Conservation (phyloP, 2,329 filamentous ascomycete genomes). For the Stemphylium vesicarium region DNA sequence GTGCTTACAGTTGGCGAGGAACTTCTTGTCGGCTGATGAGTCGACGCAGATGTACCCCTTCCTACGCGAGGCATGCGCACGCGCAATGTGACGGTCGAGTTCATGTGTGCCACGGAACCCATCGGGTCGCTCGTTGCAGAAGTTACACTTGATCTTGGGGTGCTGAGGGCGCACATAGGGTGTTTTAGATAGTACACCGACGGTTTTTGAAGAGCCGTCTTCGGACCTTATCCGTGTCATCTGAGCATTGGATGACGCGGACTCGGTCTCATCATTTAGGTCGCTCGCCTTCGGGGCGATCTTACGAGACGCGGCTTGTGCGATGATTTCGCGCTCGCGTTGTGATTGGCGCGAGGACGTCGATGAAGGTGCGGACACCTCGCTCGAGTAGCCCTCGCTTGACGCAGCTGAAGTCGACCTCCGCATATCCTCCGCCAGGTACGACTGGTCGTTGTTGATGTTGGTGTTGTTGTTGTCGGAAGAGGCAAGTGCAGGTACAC, state of each 20-base stretch:
- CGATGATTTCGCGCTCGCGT: constrained; percentile 57
- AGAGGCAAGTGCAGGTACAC: constrained; percentile 44
- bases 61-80: constrained; percentile 67
- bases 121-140: constrained; percentile 74
- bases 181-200: constrained; percentile 58
- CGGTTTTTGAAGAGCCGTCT: constrained; percentile 62
- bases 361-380: constrained; percentile 53
- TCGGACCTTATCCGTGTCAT: constrained; percentile 60
- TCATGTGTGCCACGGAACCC: constrained; percentile 90
- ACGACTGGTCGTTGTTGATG: constrained; percentile 30
- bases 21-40: constrained; percentile 63
- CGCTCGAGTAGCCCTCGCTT: constrained; percentile 50
- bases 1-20: constrained; percentile 82
- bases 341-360: constrained; percentile 55
- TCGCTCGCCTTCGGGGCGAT: constrained; percentile 56
- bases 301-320: constrained; percentile 55
- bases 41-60: constrained; percentile 70
- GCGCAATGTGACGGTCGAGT: constrained; percentile 60
- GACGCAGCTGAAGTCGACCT: constrained; percentile 53
- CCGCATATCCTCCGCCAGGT: constrained; percentile 57
- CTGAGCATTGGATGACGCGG: constrained; percentile 50
- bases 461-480: constrained; percentile 14
- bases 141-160: constrained; percentile 71
- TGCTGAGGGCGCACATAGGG: constrained; percentile 70
- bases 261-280: constrained; percentile 35